A percentile compares a stretch with the other conserved stretches of the same genome.
Conservation (phyloP, 2,329 filamentous ascomycete genomes). For the Arthrobotrys iridis region DNA sequence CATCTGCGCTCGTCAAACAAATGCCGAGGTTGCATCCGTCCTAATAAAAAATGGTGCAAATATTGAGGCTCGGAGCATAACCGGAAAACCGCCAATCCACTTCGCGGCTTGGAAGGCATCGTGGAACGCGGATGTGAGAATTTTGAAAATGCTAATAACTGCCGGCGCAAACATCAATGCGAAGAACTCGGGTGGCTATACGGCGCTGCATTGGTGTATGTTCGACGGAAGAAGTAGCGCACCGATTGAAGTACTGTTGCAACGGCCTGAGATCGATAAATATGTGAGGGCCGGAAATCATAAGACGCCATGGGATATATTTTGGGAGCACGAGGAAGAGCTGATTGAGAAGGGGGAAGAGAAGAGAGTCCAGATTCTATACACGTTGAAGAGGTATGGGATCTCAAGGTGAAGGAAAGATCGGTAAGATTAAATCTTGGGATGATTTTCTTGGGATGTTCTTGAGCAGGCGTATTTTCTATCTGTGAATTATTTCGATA, state of each 20-base stretch:
- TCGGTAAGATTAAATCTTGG: no score
- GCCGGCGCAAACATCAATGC: conserved; percentile 51
- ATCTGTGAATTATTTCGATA: neutral
- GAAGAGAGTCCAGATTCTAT: conserved; percentile 50
- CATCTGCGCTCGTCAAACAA: conserved; percentile 50
- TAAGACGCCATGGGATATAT: conserved; percentile 53
- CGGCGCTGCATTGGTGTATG: conserved; percentile 52
- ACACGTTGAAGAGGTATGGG: conserved; percentile 44
- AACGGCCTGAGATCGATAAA: conserved; percentile 41
- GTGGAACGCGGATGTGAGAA: conserved; percentile 50
- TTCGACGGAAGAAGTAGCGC: conserved; percentile 51
- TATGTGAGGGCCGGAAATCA: conserved; percentile 46
- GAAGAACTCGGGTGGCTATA: conserved; percentile 50
- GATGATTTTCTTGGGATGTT: conserved; percentile 1
- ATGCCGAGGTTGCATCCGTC: conserved; percentile 45
- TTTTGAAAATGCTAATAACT: conserved; percentile 45
- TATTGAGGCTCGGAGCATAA: conserved; percentile 50
- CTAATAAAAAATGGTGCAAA: conserved; percentile 47
- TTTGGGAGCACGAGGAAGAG: conserved; percentile 52
- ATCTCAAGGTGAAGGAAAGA: conserved; percentile 33
- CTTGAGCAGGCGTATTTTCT: neutral
- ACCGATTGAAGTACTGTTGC: conserved; percentile 40
- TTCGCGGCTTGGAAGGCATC: conserved; percentile 52
- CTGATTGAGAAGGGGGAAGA: conserved; percentile 41
- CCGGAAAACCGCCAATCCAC: conserved; percentile 50